Percentiles rank a stretch among this genome's conserved stretches.
phyloP scores from a whole-genome alignment of 2,329 filamentous ascomycete species.

The Ophiocordyceps sinensis region DNA sequence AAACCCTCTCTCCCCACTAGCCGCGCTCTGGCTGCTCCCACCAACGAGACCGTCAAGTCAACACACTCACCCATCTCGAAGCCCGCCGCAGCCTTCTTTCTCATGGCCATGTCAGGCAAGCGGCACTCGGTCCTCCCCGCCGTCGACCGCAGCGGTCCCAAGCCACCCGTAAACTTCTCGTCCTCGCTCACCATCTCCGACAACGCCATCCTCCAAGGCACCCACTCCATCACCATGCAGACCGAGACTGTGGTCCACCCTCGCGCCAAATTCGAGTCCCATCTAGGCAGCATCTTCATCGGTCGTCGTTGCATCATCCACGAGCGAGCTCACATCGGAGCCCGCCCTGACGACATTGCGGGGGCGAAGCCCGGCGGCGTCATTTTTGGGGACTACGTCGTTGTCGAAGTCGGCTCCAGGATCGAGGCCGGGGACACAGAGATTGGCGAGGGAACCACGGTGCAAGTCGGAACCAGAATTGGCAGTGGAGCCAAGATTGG shows the following conservation, averaged over 20 bases:
- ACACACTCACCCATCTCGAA: too few relatives aligned
- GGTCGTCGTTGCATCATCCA: constrained; percentile 72
- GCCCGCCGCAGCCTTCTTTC: neutral
- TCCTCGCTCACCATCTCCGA: constrained; percentile 47
- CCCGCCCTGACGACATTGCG: constrained; percentile 14
- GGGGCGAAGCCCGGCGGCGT: constrained; percentile 30
- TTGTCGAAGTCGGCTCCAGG: constrained; percentile 42
- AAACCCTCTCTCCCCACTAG: neutral
- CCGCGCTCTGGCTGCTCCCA: neutral
- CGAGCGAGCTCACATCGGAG: constrained; percentile 49
- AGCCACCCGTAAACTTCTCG: constrained; percentile 47
- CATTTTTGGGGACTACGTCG: constrained; percentile 43
- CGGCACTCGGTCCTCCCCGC: constrained; percentile 42
- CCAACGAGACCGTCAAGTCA: too few relatives aligned
- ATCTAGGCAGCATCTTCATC: constrained; percentile 63
- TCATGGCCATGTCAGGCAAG: constrained; percentile 26
- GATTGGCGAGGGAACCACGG: constrained; percentile 43
- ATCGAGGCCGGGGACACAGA: constrained; percentile 49
- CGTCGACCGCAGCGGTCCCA: constrained; percentile 37
- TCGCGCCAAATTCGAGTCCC: constrained; percentile 64
- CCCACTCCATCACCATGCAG: constrained; percentile 63
- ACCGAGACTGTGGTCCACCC: constrained; percentile 76
- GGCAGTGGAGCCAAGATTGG: constrained; percentile 47
- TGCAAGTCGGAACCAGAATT: constrained; percentile 46
- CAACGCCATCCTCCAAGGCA: constrained; percentile 50